Conservation (phyloP, 2,329 filamentous ascomycete genomes). For the Phialocephala sp. region DNA sequence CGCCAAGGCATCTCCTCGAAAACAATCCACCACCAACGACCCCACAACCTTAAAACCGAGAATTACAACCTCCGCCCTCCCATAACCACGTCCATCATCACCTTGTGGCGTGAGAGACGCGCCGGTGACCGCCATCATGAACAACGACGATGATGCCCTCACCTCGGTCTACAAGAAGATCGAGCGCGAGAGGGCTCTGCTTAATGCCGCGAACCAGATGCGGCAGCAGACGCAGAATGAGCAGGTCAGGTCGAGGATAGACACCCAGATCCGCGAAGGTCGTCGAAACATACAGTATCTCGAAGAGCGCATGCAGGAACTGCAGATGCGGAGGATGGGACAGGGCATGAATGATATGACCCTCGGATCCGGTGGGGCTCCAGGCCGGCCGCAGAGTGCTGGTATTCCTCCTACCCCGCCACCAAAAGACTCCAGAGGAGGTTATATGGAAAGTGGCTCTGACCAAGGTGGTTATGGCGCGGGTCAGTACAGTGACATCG, state of each 20-base stretch:
- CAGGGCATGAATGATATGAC: constrained; percentile 71
- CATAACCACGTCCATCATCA: constrained; percentile 14
- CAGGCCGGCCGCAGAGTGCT: constrained; percentile 51
- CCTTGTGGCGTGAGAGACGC: constrained; percentile 35
- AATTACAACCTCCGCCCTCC: constrained; percentile 9
- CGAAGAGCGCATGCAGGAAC: constrained; percentile 86
- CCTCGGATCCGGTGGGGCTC: constrained; percentile 52
- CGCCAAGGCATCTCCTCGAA: constrained; percentile 24
- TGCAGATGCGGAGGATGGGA: constrained; percentile 80
- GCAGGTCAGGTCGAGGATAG: constrained; percentile 85
- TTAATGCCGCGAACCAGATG: constrained; percentile 94
- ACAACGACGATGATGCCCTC: constrained; percentile 69
- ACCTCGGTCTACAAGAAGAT: constrained; percentile 95
- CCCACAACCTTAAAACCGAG: constrained; percentile 30
- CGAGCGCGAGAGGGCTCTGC: constrained; percentile 93
- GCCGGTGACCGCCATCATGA: constrained; percentile 46
- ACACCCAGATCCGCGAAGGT: constrained; percentile 92
- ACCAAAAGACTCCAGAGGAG: constrained; percentile 69
- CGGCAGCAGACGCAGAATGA: constrained; percentile 95
- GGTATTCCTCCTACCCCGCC: constrained; percentile 68
- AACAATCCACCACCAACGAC: constrained; percentile 26
- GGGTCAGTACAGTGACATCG: constrained; percentile 61
- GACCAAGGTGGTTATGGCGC: constrained; percentile 69
- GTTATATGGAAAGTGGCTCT: constrained; percentile 51
- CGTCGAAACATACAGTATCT: constrained; percentile 94